Base-by-base conservation (phyloP, 352 stramenopile species). In the Globisporangium camurandrum region DNA sequence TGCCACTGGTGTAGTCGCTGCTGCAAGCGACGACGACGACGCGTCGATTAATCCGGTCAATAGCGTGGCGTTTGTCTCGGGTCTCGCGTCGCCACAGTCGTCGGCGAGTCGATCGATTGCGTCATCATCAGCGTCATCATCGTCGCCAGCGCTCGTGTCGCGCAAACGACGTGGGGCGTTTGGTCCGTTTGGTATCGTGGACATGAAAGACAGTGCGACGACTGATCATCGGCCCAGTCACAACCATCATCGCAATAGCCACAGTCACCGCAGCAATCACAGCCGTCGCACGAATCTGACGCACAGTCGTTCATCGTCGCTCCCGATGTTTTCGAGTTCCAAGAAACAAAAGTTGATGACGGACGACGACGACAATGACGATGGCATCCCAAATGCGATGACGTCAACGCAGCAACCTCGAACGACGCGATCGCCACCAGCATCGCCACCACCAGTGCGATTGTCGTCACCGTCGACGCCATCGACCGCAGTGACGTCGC, bases 321-420 rank as follows among this genome's bases (percentile, higher is more conserved):
- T 51, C 46, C 61, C 65, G 14, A 40, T 78, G 37, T 79, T 75
- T 40, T 59, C 66, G 24, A 79, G 52, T 46, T 40, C 66, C 4
- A 82, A 82, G 56, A 83, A 83, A 51, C 71, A 78, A 40, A 83
- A 83, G 49, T 14, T 74, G 8, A 67, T 64, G 40, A 51, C 66
- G 6, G 59, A 77, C 33, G 66, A 71, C 17, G 62, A 58, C 9
- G 68, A 75, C 48, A 56, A n/a, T 34, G 30, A 34, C 7, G 11
- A 51, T 7, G 70, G 67, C 28, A 39, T 78, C 4, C 36, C 69
- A 31, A 58, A 75, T 19, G 59, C 67, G 4, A 82, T 46, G 33
- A 17, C 44, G 4, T 39, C 26, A 28, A 51, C 34, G 19, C 24
- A 27, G 22, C 33, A 17, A 12, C 27, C 26, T 26, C 38, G 27